Evolutionary conservation across 2,329 filamentous ascomycete genomes (phyloP).

Genomic region (Aspergillus sergii): DNA sequence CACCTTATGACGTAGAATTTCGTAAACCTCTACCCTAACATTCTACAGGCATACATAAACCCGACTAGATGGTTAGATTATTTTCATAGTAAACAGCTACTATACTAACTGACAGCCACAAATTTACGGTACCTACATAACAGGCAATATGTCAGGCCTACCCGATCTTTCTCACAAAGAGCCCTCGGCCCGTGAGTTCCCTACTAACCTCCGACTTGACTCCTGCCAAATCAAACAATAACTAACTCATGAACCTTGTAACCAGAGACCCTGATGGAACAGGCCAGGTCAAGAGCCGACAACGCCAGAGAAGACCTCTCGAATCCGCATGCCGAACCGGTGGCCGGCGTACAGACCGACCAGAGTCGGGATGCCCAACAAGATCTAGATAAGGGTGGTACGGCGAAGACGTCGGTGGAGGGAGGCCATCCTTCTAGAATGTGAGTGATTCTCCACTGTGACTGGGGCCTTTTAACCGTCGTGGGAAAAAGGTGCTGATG

Average conservation of each 20-base stretch:
- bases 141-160: background rate
- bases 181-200: conserved; percentile 8
- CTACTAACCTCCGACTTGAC: background rate
- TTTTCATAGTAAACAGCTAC: background rate
- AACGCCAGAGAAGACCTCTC: conserved; percentile 2
- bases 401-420: background rate
- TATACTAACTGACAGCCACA: no score
- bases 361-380: background rate
- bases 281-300: background rate
- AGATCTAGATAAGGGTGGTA: conserved; percentile 4
- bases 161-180: conserved; percentile 14
- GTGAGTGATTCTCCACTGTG: background rate
- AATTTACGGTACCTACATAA: background rate
- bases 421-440: background rate
- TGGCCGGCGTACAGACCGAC: background rate
- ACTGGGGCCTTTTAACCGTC: background rate
- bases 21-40: background rate
- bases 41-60: background rate
- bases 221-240: background rate
- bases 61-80: background rate
- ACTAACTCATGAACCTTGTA: background rate
- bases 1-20: background rate
- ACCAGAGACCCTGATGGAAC: background rate
- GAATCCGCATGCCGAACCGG: background rate
- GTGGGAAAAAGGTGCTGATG: background rate